phyloP scores from a whole-genome alignment of 75 land plant genomes.

The Isoetes taiwanensis region DNA sequence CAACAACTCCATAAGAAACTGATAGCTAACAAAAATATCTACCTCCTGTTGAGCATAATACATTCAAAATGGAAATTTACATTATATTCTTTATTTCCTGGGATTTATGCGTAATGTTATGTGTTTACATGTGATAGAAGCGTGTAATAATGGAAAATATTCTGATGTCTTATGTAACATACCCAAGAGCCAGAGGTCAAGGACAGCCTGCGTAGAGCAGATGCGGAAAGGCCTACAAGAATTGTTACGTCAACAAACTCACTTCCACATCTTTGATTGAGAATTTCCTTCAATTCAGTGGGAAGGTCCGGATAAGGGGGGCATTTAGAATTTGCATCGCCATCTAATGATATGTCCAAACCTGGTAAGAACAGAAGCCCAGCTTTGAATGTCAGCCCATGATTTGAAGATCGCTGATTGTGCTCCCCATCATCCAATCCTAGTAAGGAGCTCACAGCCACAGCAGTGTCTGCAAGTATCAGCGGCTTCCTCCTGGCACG shows the following conservation, averaged over 20 bases:
- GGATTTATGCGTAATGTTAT: background rate
- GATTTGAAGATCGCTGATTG: no score
- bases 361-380: no score
- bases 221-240: slow-evolving; percentile 43
- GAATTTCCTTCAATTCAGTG: no score
- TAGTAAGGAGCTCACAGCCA: slow-evolving; percentile 14
- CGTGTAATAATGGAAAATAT: background rate
- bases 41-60: background rate
- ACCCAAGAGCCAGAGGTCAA: slow-evolving; percentile 57
- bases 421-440: background rate
- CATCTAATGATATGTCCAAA: no score
- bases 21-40: slow-evolving; percentile 1
- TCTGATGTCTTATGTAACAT: slow-evolving; percentile 4
- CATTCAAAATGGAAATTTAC: background rate
- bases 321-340: no score
- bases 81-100: background rate
- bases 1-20: background rate
- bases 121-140: background rate
- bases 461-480: slow-evolving; percentile 35
- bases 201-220: slow-evolving; percentile 34
- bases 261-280: no score
- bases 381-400: no score
- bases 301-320: no score
- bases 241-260: slow-evolving; percentile 35
- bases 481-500: slow-evolving; percentile 49